Base-by-base conservation (phyloP, 1,139 yeast genomes). In the Debaryomyces coudertii region DNA sequence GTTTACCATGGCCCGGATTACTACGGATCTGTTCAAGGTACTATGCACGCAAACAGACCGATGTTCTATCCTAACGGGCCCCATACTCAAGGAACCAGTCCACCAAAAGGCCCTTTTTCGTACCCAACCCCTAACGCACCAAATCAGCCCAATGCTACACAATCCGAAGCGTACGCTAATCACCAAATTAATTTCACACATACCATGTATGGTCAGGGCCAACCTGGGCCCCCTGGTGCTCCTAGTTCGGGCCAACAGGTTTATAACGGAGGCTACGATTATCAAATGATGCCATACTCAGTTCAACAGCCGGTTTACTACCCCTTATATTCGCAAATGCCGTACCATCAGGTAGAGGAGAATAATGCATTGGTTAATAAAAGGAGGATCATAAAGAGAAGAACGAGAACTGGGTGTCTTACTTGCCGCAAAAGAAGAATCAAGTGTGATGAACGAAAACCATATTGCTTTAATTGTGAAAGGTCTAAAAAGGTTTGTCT, bases 371-470 rank as follows among this genome's bases (percentile, higher is more conserved):
- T 64, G 52, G 53, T 73, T 47, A 74, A 68, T 57, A 75, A 71
- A 51, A 54, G 79, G 42, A 61, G 76, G 47, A 71, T 71, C 36
- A 73, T 76, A 35, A 73, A 73, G 62, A 63, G 81, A 53, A 68
- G 87, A 57, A 85, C 92, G 2, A 76, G 87, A 61, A 84, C 92
- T 0, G 93, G 93, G 1, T 86, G 93, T 59, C 62, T 85, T 46
- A 86, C 92, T 0, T 86, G 93, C 59, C 71, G 92, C 36, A 80
- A 81, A 55, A 71, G 92, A 57, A 70, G 90, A 50, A 85, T 86
- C 53, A 81, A 81, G 61, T 86, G 93, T 66, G 93, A 85, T 60
- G 93, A 86, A 63, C 67, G 85, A 43, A 86, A 83, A 54, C 93
- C 93, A 1, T 75, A 77, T 43, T 87, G 95, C 60, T 74, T 71